Conservation (phyloP, 1,284 basidiomycete species). For the Volvariella surrecta region DNA sequence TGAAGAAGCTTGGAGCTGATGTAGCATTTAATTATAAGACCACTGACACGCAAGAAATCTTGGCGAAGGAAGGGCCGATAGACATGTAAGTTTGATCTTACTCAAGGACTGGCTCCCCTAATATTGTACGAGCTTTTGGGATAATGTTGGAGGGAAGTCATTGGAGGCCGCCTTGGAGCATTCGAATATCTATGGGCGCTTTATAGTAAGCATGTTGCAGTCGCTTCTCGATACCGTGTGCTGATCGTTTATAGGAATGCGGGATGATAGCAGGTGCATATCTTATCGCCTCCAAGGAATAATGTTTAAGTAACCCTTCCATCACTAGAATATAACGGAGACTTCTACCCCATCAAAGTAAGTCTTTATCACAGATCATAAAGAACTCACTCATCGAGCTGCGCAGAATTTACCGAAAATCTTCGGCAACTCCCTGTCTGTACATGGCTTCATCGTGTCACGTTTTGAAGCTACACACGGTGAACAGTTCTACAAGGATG, state of each 20-base stretch:
- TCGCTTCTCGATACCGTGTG: not conserved
- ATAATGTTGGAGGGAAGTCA: slow-evolving; percentile 46
- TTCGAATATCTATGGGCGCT: slow-evolving; percentile 16
- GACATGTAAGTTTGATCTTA: slow-evolving; percentile 24
- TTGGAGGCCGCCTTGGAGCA: slow-evolving; percentile 24
- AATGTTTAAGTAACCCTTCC: not conserved
- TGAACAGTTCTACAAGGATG: slow-evolving; percentile 38
- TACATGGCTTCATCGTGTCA: slow-evolving; percentile 54
- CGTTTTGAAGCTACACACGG: slow-evolving; percentile 29
- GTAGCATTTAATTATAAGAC: slow-evolving; percentile 60
- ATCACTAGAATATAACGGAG: slow-evolving; percentile 24
- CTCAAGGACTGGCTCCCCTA: not conserved
- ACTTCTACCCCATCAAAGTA: slow-evolving; percentile 21
- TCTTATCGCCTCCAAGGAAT: not conserved
- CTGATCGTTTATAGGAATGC: slow-evolving; percentile 20
- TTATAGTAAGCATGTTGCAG: slow-evolving; percentile 19
- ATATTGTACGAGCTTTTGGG: slow-evolving; percentile 27
- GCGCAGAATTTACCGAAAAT: slow-evolving; percentile 24
- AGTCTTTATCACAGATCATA: not conserved
- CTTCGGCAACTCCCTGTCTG: slow-evolving; percentile 31
- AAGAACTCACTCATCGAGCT: not conserved
- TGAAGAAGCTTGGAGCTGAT: slow-evolving; percentile 45
- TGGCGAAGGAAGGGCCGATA: slow-evolving; percentile 39
- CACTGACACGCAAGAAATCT: slow-evolving; percentile 29
- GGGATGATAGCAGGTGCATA: slow-evolving; percentile 25